Conservation (phyloP, 805 yeast genomes). For the Zygoascus flipseniorum region DNA sequence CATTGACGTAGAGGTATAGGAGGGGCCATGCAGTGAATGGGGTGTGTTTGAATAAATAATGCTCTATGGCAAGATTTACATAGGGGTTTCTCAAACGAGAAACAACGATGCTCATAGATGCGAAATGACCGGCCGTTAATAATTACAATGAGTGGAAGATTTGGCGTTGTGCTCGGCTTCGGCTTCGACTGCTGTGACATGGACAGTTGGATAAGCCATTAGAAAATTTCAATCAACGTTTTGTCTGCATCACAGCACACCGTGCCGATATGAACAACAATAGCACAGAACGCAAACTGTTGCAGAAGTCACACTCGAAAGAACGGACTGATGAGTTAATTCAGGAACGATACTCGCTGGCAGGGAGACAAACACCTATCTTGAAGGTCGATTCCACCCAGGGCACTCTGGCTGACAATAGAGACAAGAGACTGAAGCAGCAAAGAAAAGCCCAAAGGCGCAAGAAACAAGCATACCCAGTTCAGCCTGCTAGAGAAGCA, state of each 20-base stretch:
- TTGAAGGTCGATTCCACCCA: conserved; percentile 17
- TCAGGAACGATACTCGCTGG: conserved; percentile 29
- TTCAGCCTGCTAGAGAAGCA: conserved; percentile 19
- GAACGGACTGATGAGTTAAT: conserved; percentile 28
- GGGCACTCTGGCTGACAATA: background rate
- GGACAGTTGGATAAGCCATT: too few relatives aligned
- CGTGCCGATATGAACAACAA: background rate
- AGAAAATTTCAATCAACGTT: too few relatives aligned
- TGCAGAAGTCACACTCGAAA: conserved; percentile 24
- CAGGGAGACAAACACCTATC: conserved; percentile 29
- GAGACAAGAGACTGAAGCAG: conserved; percentile 5
- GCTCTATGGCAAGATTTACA: conserved; percentile 74
- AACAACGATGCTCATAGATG: conserved; percentile 33
- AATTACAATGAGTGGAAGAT: too few relatives aligned
- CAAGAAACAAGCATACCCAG: conserved; percentile 12
- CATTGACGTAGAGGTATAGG: conserved; percentile 64
- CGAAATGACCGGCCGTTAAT: too few relatives aligned
- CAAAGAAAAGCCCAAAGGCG: background rate
- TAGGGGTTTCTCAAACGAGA: conserved; percentile 59
- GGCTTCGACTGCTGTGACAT: too few relatives aligned
- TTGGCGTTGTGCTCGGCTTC: too few relatives aligned
- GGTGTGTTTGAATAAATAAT: conserved; percentile 58
- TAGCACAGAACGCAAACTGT: conserved; percentile 20
- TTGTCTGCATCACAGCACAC: too few relatives aligned
- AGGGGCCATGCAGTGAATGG: conserved; percentile 37